These are phyloP conservation scores for Globisporangium okanoganense DNA, from an alignment of 352 stramenopile genomes.

Conservation along the genomic window DNA sequence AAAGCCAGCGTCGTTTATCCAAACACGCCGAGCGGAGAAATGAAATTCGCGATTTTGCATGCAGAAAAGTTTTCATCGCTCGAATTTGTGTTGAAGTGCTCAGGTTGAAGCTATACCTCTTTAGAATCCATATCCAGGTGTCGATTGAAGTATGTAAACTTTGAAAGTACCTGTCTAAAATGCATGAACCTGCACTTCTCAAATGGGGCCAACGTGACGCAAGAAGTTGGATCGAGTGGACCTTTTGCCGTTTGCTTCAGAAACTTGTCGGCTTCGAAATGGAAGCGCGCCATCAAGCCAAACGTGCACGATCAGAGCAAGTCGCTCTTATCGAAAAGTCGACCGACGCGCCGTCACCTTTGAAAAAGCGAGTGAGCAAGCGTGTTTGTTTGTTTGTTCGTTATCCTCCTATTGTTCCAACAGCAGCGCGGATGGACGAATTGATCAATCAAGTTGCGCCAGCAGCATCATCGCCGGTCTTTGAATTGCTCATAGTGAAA, in stretches of 20 bases:
- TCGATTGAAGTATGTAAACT: neutral
- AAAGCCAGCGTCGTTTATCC: neutral
- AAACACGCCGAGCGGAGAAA: slow-evolving; percentile 6
- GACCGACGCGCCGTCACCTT: too few species aligned
- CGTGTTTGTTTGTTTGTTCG: neutral
- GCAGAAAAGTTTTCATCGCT: neutral
- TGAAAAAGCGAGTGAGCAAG: too few species aligned
- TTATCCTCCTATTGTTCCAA: neutral
- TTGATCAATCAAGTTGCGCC: neutral
- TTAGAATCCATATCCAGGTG: neutral
- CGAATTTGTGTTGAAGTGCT: neutral
- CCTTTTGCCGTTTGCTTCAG: too few species aligned
- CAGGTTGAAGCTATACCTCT: neutral
- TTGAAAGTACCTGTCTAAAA: neutral
- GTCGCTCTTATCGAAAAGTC: too few species aligned
- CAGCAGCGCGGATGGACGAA: neutral
- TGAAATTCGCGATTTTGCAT: slow-evolving; percentile 1
- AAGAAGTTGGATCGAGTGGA: too few species aligned
- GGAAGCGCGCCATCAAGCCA: too few species aligned
- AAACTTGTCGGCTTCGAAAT: too few species aligned
- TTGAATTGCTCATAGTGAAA: neutral
- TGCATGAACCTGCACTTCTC: neutral
- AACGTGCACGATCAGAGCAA: too few species aligned
- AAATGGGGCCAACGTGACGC: too few species aligned
- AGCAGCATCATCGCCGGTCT: neutral